Base-by-base conservation (phyloP, 1,284 basidiomycete genomes). In the Irpex rosettiformis region DNA sequence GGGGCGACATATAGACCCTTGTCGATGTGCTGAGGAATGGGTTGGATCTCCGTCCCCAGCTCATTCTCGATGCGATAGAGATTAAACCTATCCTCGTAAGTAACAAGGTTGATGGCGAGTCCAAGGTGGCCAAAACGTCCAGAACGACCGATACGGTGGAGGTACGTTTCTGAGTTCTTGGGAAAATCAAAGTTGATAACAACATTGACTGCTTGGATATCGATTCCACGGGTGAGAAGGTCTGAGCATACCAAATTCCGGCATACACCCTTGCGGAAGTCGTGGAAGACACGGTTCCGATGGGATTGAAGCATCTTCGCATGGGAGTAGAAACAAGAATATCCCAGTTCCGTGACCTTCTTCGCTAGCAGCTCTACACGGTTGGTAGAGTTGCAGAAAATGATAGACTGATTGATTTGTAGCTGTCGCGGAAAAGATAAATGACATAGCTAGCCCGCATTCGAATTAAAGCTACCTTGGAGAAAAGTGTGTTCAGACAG, bases 131-230 rank as follows among this genome's bases (percentile, higher is more conserved):
- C 96, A 72, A 96, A 98, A 57, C 97, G 91, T 60, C 97, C 97
- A 7, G 94, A 96, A 64, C 96, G 94, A 74, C 96, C 96, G 70
- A 98, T 96, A 63, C 95, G 89, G 76, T 99, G 96, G 29, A 99
- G 86, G 75, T 99, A 99, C 2, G 96, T 98, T 76, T 99, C 96
- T 58, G 93, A 93, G 70, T 96, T 98, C 83, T 98, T 97, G 62
- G 96, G 96, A 77, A 99, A 98, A 75, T 98, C 96, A 73, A 99
- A 99, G 80, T 98, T 98, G 83, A 99, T 98, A 69, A 99, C 96
- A 69, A 98, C 96, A 75, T 99, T 99, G 64, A 99, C 96, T 49
- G 96, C 96, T 78, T 98, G 96, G 72, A 99, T 98, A 76, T 98
- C 97, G 75, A 99, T 99, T 81, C 96, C 96, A 69, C 97, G 92